Conservation (phyloP, 1,284 basidiomycete genomes). For the Sporisorium iseilematis-ciliati region DNA sequence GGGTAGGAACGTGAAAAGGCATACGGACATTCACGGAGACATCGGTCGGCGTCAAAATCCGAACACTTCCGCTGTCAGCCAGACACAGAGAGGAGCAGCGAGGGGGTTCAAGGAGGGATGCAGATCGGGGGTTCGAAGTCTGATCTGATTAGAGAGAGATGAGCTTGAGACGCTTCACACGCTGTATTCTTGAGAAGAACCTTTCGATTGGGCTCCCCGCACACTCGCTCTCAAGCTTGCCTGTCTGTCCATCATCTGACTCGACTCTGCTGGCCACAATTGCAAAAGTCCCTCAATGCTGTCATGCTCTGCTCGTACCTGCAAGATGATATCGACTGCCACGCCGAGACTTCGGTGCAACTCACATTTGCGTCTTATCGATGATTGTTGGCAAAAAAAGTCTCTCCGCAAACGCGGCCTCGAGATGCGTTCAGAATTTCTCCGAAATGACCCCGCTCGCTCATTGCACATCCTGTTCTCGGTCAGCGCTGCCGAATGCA, state of each 20-base stretch:
- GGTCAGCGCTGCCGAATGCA: neutral
- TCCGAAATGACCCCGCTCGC: conserved; percentile 16
- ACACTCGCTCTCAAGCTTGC: neutral
- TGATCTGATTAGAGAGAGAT: conserved; percentile 2
- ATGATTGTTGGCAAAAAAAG: conserved; percentile 15
- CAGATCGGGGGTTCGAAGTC: neutral
- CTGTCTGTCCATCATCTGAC: neutral
- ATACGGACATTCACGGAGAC: conserved; percentile 28
- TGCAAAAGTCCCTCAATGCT: neutral
- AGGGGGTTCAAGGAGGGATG: neutral
- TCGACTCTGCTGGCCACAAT: neutral
- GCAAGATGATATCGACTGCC: conserved; percentile 11
- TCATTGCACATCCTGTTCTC: neutral
- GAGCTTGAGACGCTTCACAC: neutral
- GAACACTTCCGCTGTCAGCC: conserved; percentile 23
- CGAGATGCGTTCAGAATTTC: conserved; percentile 14
- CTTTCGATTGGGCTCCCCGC: neutral
- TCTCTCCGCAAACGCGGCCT: conserved; percentile 26
- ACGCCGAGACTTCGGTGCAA: conserved; percentile 37
- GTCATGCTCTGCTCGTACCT: conserved; percentile 1
- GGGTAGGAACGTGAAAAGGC: conserved; percentile 31
- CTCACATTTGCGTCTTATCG: conserved; percentile 37
- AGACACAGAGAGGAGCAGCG: neutral
- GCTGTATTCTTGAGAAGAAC: neutral
- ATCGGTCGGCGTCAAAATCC: conserved; percentile 17